Evolutionary conservation across 176 grass and related monocot genomes (phyloP), one percentile per base, ranked within the genome.

Genomic region (Hyparrhenia diplandra): DNA sequence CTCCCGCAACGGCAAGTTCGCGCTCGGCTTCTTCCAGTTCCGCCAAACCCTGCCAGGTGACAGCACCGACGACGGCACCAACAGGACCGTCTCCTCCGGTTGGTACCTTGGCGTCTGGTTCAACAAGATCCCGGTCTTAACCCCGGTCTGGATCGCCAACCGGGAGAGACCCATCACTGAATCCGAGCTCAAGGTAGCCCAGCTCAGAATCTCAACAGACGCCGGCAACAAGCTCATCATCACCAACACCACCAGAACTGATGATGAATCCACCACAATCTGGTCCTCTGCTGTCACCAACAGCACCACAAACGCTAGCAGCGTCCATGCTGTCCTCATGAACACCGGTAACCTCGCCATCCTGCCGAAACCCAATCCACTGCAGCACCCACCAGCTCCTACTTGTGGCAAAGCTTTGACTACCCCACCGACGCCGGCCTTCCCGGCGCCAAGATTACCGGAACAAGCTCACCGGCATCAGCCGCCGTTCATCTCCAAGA

Each of bases 11-110:
- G 85, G 69, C 40, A 85, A 40, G 67, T 91, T 88, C 42, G 76
- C 75, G 28, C 79, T 91, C 17, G 89, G 89, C 23, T 87, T 91
- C 76, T 93, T 85, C 85, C 60, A 64, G 42, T 30, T 72, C 69
- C 41, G 17, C 5, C 67, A 69, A 25, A 6, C 21, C 67, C n/a
- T 60, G 10, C 8, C n/a, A 24, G n/a, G 9, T 8, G 4, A 23
- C 57, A 4, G 57, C 40, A 6, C 0, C 21, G 13, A 0, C 67
- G 40, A 4, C 36, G 9, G 4, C 64, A 37, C 17, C 14, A 20
- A 0, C 16, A 35, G 0, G 12, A 9, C 10, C 18, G 23, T 10
- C 20, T 69, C n/a, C 37, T 35, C 21, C 0, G 37, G 67, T 37
- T 69, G 67, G 67, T 69, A 42, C 37, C 67, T 69, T 4, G 67